Percentiles rank a stretch among this genome's conserved stretches.
These are phyloP conservation scores for Tolypocladium pustulatum DNA, from an alignment of 2,329 filamentous ascomycete species.

Conservation along the genomic window DNA sequence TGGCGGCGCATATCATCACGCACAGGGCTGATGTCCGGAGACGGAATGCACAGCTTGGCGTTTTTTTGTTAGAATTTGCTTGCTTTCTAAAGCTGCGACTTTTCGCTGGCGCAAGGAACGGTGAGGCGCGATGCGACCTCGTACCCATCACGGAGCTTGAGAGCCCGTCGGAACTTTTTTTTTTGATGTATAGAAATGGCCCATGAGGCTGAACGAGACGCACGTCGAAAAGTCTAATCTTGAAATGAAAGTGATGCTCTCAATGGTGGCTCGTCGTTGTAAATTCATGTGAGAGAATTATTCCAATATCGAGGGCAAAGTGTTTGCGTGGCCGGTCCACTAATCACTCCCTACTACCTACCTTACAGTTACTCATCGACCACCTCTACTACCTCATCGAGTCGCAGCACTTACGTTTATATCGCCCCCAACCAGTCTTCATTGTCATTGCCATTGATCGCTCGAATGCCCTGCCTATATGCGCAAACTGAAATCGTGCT, in stretches of 20 bases:
- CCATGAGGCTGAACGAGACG: background rate
- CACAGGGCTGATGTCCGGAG: slow-evolving; percentile 4
- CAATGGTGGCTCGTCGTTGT: background rate
- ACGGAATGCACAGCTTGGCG: slow-evolving; percentile 14
- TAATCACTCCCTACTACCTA: background rate
- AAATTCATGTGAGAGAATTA: background rate
- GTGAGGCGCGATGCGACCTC: background rate
- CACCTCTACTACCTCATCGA: background rate
- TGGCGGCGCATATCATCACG: slow-evolving; percentile 8
- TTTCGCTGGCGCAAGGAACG: background rate
- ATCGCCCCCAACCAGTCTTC: background rate
- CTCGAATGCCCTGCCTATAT: background rate
- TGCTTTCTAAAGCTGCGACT: background rate
- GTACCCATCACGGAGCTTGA: background rate
- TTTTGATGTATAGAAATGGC: background rate
- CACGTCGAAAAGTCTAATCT: background rate
- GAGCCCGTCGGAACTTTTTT: background rate
- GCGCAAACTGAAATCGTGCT: background rate
- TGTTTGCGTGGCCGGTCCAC: background rate
- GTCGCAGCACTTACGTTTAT: background rate
- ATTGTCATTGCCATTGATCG: background rate
- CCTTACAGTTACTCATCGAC: no score
- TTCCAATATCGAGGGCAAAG: background rate
- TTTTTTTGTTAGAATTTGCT: slow-evolving; percentile 10
- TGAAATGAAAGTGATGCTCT: background rate